Evolutionary conservation across 495 filamentous ascomycete species (phyloP).

Genomic region (Penicillium parvum): DNA sequence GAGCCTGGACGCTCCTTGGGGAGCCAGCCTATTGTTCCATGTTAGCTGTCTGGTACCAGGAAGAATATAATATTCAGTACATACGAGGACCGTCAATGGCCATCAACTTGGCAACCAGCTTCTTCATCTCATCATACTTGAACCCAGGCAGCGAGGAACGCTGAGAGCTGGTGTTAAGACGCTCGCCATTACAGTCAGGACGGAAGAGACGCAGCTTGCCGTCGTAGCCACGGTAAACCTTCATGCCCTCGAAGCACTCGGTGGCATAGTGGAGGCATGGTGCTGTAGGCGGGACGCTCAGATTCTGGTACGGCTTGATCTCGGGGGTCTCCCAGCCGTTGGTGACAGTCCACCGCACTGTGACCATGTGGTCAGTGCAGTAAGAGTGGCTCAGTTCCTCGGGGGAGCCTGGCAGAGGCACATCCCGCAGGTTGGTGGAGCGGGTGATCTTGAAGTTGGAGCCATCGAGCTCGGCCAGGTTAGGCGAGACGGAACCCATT

Average conservation of each 20-base stretch:
- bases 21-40: slow-evolving; percentile 62
- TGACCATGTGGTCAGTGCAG: slow-evolving; percentile 91
- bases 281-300: slow-evolving; percentile 78
- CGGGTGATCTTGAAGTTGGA: slow-evolving; percentile 66
- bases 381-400: slow-evolving; percentile 50
- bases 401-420: slow-evolving; percentile 57
- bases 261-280: slow-evolving; percentile 88
- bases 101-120: slow-evolving; percentile 65
- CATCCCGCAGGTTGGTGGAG: slow-evolving; percentile 60
- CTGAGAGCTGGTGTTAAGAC: slow-evolving; percentile 65
- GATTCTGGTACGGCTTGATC: slow-evolving; percentile 72
- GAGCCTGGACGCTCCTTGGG: slow-evolving; percentile 54
- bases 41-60: too few relatives aligned
- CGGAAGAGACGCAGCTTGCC: slow-evolving; percentile 82
- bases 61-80: too few relatives aligned
- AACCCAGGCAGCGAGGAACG: slow-evolving; percentile 78
- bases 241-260: slow-evolving; percentile 89
- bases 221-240: slow-evolving; percentile 79
- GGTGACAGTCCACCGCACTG: slow-evolving; percentile 60
- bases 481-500: slow-evolving; percentile 36
- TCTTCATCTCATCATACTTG: slow-evolving; percentile 63
- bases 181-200: slow-evolving; percentile 67
- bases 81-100: slow-evolving; percentile 44
- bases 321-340: slow-evolving; percentile 75
- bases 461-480: slow-evolving; percentile 57